phyloP scores from a whole-genome alignment of 208 protist genomes.

The Angomonas deanei region DNA sequence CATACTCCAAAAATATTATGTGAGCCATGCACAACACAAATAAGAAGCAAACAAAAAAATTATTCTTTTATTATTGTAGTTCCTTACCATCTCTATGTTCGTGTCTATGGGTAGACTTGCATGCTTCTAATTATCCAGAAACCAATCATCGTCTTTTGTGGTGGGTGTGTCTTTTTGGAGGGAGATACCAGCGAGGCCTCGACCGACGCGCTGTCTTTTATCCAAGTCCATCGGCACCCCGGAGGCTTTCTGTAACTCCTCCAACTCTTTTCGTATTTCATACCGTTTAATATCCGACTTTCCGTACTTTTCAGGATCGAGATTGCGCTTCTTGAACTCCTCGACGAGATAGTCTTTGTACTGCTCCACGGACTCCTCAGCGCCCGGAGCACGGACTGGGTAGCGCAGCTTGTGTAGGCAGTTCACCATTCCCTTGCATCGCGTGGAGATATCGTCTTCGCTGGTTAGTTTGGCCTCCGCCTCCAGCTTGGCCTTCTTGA shows the following conservation, averaged over 20 bases:
- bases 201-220: conserved; percentile 44
- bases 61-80: too few species aligned
- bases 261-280: conserved; percentile 54
- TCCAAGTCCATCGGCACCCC: conserved; percentile 65
- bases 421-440: conserved; percentile 65
- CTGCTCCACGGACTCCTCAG: conserved; percentile 42
- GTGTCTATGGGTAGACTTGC: too few species aligned
- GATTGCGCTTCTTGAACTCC: conserved; percentile 59
- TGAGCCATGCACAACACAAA: neutral
- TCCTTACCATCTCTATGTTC: too few species aligned
- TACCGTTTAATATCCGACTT: conserved; percentile 61
- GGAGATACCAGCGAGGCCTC: conserved; percentile 36
- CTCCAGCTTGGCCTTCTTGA: conserved; percentile 40
- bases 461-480: conserved; percentile 9
- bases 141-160: neutral
- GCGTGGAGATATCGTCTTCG: conserved; percentile 11
- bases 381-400: conserved; percentile 37
- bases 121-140: neutral
- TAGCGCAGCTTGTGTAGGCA: conserved; percentile 66
- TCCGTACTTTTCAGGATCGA: conserved; percentile 62
- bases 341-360: conserved; percentile 65
- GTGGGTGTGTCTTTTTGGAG: neutral
- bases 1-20: too few species aligned
- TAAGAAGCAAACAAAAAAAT: conserved; percentile 7
- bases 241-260: conserved; percentile 63